Evolutionary conservation across 345 rosid genomes (phyloP).

Genomic region (Erysimum cheiranthoides): DNA sequence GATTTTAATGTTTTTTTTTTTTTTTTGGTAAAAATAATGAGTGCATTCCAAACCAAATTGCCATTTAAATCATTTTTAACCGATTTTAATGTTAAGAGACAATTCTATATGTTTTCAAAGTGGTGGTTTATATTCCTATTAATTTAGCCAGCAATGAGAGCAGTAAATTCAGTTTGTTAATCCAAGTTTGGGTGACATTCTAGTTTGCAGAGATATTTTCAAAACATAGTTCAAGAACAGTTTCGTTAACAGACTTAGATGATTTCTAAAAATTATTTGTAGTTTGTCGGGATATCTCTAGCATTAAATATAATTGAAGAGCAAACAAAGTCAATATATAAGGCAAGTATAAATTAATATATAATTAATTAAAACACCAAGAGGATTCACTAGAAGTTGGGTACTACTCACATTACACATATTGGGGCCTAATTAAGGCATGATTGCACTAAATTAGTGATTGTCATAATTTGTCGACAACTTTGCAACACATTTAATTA

Average conservation of each 20-base stretch:
- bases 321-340: too few relatives aligned
- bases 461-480: not conserved
- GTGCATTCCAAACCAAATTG: too few relatives aligned
- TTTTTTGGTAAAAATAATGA: too few relatives aligned
- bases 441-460: not conserved
- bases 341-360: not conserved
- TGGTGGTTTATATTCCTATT: not conserved
- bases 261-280: not conserved
- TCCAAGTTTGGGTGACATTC: not conserved
- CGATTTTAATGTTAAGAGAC: not conserved
- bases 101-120: not conserved
- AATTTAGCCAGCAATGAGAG: not conserved
- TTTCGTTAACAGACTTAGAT: not conserved
- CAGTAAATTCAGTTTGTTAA: too few relatives aligned
- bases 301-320: not conserved
- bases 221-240: not conserved
- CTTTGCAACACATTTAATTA: not conserved
- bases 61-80: too few relatives aligned
- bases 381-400: not conserved
- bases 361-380: not conserved
- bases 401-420: not conserved
- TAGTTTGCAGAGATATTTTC: not conserved
- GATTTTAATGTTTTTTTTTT: too few relatives aligned
- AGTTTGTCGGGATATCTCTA: not conserved
- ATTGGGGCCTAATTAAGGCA: too few relatives aligned